Evolutionary conservation across 1,139 yeast species (phyloP).

Genomic region (Sugiyamaella castrensis): DNA sequence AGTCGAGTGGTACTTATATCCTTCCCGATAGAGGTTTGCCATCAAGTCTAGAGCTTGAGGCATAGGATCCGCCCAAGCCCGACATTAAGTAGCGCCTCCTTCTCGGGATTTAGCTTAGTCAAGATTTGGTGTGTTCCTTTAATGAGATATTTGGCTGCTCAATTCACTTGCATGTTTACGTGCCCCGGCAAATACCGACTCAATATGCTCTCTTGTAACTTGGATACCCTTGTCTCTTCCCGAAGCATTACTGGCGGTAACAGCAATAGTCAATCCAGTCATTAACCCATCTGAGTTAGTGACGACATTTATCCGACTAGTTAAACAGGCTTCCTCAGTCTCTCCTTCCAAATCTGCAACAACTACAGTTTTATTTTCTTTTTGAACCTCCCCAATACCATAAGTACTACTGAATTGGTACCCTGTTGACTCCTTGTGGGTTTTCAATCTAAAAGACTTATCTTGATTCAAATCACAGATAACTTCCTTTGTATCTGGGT

Average conservation of each 20-base stretch:
- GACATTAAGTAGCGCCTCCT: too few relatives aligned
- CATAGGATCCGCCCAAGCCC: too few relatives aligned
- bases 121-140: too few relatives aligned
- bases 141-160: too few relatives aligned
- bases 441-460: slow-evolving; percentile 38
- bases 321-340: slow-evolving; percentile 60
- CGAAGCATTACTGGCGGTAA: slow-evolving; percentile 14
- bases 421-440: slow-evolving; percentile 23
- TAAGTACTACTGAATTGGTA: slow-evolving; percentile 53
- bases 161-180: slow-evolving; percentile 5
- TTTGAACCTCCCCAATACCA: slow-evolving; percentile 52
- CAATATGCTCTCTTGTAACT: slow-evolving; percentile 18
- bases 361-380: slow-evolving; percentile 40
- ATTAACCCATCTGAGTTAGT: slow-evolving; percentile 29
- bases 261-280: slow-evolving; percentile 23
- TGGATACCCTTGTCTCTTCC: slow-evolving; percentile 18
- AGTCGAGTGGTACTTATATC: too few relatives aligned
- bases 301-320: slow-evolving; percentile 45
- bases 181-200: slow-evolving; percentile 15
- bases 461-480: slow-evolving; percentile 43
- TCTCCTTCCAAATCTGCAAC: slow-evolving; percentile 77
- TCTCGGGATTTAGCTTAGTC: too few relatives aligned
- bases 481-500: slow-evolving; percentile 33
- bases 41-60: too few relatives aligned
- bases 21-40: too few relatives aligned